Evolutionary conservation across 345 rosid genomes (phyloP).

Genomic region (Citrus cavaleriei): DNA sequence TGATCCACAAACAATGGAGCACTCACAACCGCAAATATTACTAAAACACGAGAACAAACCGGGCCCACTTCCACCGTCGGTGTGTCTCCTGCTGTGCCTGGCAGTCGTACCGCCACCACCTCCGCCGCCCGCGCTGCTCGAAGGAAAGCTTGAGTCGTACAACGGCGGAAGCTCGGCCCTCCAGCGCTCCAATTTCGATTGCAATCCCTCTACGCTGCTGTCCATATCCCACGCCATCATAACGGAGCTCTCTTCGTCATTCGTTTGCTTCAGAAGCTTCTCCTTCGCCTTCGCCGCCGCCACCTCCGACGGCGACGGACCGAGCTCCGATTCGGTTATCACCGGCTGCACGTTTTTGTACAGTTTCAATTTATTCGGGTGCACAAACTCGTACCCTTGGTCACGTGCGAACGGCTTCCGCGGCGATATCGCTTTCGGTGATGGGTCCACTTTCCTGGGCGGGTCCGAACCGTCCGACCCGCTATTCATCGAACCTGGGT

Average conservation of each 20-base stretch:
- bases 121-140: not conserved
- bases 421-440: not conserved
- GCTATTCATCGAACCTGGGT: not conserved
- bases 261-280: constrained; percentile 11
- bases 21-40: constrained; percentile 60
- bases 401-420: not conserved
- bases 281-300: constrained; percentile 54
- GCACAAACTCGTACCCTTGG: not conserved
- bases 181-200: constrained; percentile 84
- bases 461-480: not conserved
- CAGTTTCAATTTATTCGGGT: constrained; percentile 6
- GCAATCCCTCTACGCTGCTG: constrained; percentile 71
- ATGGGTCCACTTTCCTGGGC: not conserved
- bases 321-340: constrained; percentile 68
- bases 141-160: constrained; percentile 39
- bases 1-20: constrained; percentile 68
- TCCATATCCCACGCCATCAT: constrained; percentile 53
- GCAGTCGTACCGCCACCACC: constrained; percentile 21
- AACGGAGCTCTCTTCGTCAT: constrained; percentile 52
- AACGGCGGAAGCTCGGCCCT: constrained; percentile 68
- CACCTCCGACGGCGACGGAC: constrained; percentile 89
- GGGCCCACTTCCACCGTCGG: constrained; percentile 24
- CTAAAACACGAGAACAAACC: constrained; percentile 51
- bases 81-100: constrained; percentile 33
- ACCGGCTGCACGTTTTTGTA: constrained; percentile 15